Evolutionary conservation across 176 grass and related monocot species (phyloP), one percentile per base, ranked within the genome.

Genomic region (Raddia guianensis): DNA sequence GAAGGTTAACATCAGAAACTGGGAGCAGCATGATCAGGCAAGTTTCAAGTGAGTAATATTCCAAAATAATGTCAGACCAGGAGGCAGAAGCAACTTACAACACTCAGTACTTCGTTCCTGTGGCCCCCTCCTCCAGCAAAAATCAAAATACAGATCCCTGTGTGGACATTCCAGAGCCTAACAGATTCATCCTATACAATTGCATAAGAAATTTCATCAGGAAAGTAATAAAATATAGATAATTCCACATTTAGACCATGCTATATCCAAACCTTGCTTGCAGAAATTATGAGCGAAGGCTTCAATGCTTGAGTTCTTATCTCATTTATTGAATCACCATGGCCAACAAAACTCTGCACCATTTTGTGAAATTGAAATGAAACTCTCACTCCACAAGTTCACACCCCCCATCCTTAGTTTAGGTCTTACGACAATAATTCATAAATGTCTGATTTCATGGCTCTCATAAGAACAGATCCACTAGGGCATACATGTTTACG

Each of bases 131-230:
- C 88, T 85, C 96, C 96, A 71, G 92, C 86, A 88, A 98, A 98
- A 76, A 93, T 51, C 87, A 98, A 83, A 76, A 98, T 95, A 52
- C 90, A 98, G 49, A 98, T 98, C 67, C 95, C 95, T 73, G 90
- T 98, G 69, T 95, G 95, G 67, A 93, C 86, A 93, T 98, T 98
- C 95, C 95, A 98, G 49, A 95, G 66, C 81, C 92, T 90, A 87
- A 98, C 90, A 75, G 95, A 98, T 70, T 98, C 95, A 57, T 98
- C 95, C 95, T 93, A 80, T 74, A 85, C 35, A 49, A 81, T 67
- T 32, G 59, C 56, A 84, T 40, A 37, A n/a, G 69, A 70, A 75
- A 71, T 8, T 62, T 68, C n/a, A 78, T 83, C 56, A 73, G 77
- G 81, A 79, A 18, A 43, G 49, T 53, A 44, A 75, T 19, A 78